A percentile compares a stretch with the other conserved stretches of the same genome.
Conservation (phyloP, 2,329 filamentous ascomycete species). For the Xylariaceae sp. region DNA sequence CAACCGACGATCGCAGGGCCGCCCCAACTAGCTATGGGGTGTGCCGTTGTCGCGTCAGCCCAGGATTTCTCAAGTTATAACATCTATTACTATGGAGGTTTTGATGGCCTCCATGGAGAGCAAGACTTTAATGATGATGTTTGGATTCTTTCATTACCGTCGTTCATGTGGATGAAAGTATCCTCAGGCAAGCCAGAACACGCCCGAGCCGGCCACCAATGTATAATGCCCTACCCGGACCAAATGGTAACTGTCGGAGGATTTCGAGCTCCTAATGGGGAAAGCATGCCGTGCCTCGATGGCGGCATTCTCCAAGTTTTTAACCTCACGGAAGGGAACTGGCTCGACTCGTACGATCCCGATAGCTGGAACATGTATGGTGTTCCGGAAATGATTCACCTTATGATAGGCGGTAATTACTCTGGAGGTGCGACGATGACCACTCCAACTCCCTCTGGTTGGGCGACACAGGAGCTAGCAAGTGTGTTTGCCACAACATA, state of each 20-base stretch:
- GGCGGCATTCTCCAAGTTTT: conserved; percentile 67
- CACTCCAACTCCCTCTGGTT: conserved; percentile 64
- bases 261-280: conserved; percentile 49
- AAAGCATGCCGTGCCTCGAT: conserved; percentile 51
- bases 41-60: conserved; percentile 75
- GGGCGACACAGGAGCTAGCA: conserved; percentile 55
- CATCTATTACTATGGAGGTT: conserved; percentile 85
- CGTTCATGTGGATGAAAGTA: conserved; percentile 76
- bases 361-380: conserved; percentile 67
- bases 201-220: conserved; percentile 75
- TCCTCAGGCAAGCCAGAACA: conserved; percentile 51
- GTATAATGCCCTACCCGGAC: conserved; percentile 75
- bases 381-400: conserved; percentile 68
- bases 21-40: conserved; percentile 66
- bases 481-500: conserved; percentile 63
- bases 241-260: conserved; percentile 84
- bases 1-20: conserved; percentile 69
- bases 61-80: conserved; percentile 77
- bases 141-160: conserved; percentile 80
- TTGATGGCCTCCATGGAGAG: conserved; percentile 55
- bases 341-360: conserved; percentile 74
- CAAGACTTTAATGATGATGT: conserved; percentile 66
- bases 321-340: conserved; percentile 72
- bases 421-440: conserved; percentile 74
- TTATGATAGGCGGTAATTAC: conserved; percentile 70